Conservation (phyloP, 306 rosid genomes). For the Psophocarpus tetragonolobus region DNA sequence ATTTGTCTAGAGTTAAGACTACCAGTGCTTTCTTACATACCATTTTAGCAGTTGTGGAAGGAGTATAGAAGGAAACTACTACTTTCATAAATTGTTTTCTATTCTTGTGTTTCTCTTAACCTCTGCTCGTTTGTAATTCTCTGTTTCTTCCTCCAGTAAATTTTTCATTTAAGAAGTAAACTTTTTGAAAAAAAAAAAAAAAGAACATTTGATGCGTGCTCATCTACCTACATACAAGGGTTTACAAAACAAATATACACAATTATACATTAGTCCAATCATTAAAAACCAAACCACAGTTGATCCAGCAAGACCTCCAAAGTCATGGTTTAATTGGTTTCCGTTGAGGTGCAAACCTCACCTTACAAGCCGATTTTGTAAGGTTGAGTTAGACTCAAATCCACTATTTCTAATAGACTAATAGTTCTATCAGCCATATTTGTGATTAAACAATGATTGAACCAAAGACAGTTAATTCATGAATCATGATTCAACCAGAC, state of each 20-base stretch:
- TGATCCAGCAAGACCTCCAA: background rate
- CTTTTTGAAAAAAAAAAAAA: background rate
- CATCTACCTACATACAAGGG: background rate
- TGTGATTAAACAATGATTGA: background rate
- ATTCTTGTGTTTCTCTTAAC: background rate
- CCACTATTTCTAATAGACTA: too few relatives aligned
- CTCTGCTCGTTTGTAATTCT: background rate
- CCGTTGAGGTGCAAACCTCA: too few relatives aligned
- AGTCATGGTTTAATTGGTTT: background rate
- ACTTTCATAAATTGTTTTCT: background rate
- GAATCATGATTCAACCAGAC: background rate
- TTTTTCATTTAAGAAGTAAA: background rate
- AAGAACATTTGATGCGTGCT: too few relatives aligned
- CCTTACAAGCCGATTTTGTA: too few relatives aligned
- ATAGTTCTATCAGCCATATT: background rate
- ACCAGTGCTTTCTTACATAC: too few relatives aligned
- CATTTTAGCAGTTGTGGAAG: too few relatives aligned
- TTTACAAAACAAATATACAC: conserved; percentile 9
- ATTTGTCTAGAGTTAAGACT: too few relatives aligned
- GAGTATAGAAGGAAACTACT: too few relatives aligned
- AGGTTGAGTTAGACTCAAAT: too few relatives aligned
- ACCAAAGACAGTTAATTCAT: background rate
- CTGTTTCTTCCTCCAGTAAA: background rate
- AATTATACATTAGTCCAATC: background rate
- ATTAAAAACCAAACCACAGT: background rate